These are phyloP conservation scores for Russula abietina DNA, from an alignment of 768 basidiomycete genomes.

Conservation along the genomic window DNA sequence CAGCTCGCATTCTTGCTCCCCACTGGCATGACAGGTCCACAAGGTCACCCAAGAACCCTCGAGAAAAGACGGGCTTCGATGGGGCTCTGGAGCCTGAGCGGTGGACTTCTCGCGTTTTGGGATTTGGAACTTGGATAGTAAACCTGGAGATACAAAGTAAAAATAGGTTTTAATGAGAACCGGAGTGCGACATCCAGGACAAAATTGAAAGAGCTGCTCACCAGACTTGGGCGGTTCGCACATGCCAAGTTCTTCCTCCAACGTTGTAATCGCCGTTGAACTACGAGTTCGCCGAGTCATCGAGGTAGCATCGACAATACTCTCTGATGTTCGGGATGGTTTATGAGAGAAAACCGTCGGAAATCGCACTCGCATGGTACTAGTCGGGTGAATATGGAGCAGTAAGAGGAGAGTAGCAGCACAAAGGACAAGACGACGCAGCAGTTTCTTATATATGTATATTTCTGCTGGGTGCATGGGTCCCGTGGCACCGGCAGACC, in stretches of 20 bases:
- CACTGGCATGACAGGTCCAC: neutral
- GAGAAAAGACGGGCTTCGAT: neutral
- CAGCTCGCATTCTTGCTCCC: neutral
- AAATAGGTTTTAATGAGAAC: neutral
- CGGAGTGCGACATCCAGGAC: neutral
- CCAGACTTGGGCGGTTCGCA: conserved; percentile 1
- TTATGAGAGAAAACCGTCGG: neutral
- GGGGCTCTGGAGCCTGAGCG: conserved; percentile 10
- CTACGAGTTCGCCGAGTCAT: neutral
- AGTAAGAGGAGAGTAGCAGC: neutral
- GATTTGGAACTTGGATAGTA: conserved; percentile 7
- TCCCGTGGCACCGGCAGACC: neutral
- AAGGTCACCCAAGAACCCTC: conserved; percentile 5
- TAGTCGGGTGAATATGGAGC: neutral
- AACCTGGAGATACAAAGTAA: neutral
- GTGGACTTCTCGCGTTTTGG: conserved; percentile 5
- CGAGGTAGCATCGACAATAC: neutral
- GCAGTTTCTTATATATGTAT: neutral
- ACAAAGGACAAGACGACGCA: neutral
- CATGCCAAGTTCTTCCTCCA: conserved; percentile 18
- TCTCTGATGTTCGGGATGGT: neutral
- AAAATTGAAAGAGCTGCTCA: neutral
- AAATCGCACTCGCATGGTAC: neutral
- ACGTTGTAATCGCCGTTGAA: conserved; percentile 14
- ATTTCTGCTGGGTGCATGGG: neutral